Percentiles rank a stretch among this genome's conserved stretches.
These are phyloP conservation scores for Trifolium dubium DNA, from an alignment of 306 rosid species.

Conservation along the genomic window DNA sequence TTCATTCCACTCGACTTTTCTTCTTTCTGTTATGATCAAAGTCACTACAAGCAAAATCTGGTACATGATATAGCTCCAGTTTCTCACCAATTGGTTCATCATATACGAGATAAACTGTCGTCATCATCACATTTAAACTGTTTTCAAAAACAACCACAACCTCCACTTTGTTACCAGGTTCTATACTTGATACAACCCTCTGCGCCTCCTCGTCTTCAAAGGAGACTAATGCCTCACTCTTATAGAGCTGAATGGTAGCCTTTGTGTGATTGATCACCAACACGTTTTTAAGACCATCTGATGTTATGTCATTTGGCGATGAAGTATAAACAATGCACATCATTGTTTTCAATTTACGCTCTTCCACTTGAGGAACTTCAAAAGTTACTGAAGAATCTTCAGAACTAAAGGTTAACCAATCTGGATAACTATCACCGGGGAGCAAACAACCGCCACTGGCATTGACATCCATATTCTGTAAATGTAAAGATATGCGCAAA, in stretches of 20 bases:
- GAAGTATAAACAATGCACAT: conserved; percentile 18
- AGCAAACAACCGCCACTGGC: too few species aligned
- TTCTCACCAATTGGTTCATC: not conserved
- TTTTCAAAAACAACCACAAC: conserved; percentile 4
- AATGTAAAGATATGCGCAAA: too few species aligned
- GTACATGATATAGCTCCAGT: not conserved
- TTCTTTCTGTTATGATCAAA: not conserved
- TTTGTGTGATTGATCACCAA: conserved; percentile 36
- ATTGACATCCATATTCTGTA: too few species aligned
- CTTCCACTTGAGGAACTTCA: not conserved
- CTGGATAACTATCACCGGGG: too few species aligned
- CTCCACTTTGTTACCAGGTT: conserved; percentile 29
- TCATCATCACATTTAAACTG: not conserved
- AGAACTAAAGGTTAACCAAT: too few species aligned
- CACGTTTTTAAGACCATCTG: conserved; percentile 12
- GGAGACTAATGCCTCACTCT: conserved; percentile 9
- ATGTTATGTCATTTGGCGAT: not conserved
- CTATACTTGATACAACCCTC: conserved; percentile 14
- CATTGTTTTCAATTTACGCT: conserved; percentile 25
- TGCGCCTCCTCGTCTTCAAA: conserved; percentile 15
- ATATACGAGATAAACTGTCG: conserved; percentile 10
- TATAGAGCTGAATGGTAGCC: conserved; percentile 16
- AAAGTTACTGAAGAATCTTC: too few species aligned
- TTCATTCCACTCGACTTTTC: not conserved
- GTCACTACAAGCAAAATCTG: not conserved